Evolutionary conservation across 768 basidiomycete species (phyloP), one percentile per base, ranked within the genome.

Genomic region (Suillus luteus): DNA sequence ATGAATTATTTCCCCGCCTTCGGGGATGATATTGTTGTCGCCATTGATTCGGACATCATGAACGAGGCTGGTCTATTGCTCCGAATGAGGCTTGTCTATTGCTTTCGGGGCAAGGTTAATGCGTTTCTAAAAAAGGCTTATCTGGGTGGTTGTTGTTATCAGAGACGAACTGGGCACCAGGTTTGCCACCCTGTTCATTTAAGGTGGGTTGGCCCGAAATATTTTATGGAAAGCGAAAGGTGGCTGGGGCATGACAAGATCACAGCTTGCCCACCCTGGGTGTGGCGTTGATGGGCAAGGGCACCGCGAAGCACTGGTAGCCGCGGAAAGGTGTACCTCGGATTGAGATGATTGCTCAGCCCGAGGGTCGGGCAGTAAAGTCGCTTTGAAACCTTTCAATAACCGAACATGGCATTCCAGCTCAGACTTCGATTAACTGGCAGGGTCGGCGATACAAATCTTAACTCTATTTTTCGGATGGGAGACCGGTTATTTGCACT

Each of bases 281-380:
- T 82, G 87, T 61, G 63, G 70, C n/a, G 82, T 80, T 79, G 80
- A 82, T 71, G 83, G 86, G 64, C 82, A 83, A 22, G 84, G 85
- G 72, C 73, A 82, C 63, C 80, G 78, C 27, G 71, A 81, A 58
- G 81, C 82, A 35, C 1, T 72, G 64, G 79, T 71, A 22, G 82
- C 86, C 59, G 80, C 79, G 35, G 71, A 77, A 61, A 85, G 85
- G 85, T 22, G 63, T 68, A 41, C 66, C 62, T 73, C 73, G 69
- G 73, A 40, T 60, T 59, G 65, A 65, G 52, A 73, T 73, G 67
- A 67, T 71, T 66, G 69, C 24, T 62, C 64, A 52, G 38, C 0
- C 57, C 40, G 27, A 41, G 27, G 40, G 57, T 58, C 24, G 24
- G 55, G 24, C 52, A 54, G 31, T 41, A 41, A 41, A 10, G 24